A percentile compares a stretch with the other conserved stretches of the same genome.
Conservation (phyloP, 2,329 filamentous ascomycete genomes). For the Ophiostoma triangulosporum region DNA sequence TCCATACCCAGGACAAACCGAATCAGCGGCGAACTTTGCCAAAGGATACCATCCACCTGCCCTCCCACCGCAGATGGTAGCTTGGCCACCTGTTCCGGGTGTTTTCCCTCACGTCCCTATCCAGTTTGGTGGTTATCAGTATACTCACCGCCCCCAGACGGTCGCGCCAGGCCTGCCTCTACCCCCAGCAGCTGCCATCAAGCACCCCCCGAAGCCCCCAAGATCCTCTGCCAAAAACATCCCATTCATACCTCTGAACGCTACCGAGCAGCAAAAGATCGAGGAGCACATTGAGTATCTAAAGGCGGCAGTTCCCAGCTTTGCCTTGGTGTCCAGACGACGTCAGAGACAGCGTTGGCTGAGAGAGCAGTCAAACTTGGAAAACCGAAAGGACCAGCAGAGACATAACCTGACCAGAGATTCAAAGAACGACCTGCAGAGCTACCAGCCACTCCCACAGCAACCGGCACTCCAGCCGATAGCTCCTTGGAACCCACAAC, state of each 20-base stretch:
- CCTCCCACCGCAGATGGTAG: neutral
- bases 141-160: neutral
- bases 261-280: constrained; percentile 11
- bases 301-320: constrained; percentile 11
- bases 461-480: neutral
- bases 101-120: neutral
- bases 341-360: constrained; percentile 11
- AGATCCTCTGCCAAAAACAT: neutral
- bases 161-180: neutral
- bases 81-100: neutral
- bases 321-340: constrained; percentile 9
- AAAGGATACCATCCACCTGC: neutral
- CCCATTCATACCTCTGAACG: constrained; percentile 2
- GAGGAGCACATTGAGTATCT: constrained; percentile 14
- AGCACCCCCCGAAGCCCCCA: neutral
- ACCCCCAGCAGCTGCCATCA: neutral
- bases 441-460: neutral
- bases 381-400: neutral
- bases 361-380: neutral
- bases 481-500: neutral
- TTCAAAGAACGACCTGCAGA: neutral
- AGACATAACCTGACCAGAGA: neutral
- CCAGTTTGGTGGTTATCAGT: neutral
- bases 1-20: neutral
- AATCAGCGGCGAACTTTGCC: neutral